Base-by-base conservation (phyloP, 129 eudicot species). In the Tanacetum coccineum region DNA sequence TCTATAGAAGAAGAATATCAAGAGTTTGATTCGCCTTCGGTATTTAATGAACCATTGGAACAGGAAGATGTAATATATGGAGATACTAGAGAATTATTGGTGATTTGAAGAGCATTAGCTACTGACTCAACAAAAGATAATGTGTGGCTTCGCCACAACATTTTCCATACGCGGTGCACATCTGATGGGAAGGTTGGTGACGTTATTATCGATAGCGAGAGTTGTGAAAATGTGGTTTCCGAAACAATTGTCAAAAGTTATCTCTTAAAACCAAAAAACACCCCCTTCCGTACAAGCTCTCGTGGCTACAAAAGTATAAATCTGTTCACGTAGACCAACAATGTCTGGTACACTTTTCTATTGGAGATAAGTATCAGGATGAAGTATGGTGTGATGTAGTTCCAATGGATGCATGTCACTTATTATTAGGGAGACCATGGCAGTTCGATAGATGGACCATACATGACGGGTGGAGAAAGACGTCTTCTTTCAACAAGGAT, bases 171-270 rank as follows among this genome's bases (percentile, higher is more conserved):
- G 1, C 12, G 30, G 18, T 42, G 68, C 53, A 63, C 54, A n/a
- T 63, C 36, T 17, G 30, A 42, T 63, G 68, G 68, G 3, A 63
- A 63, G 68, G 54, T 44, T 17, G 39, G 53, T 44, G 21, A 63
- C 9, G 68, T 44, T 11, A 20, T 63, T 63, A 63, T 20, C 8
- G 39, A 63, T 44, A 22, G 25, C 25, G 25, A 2, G 1, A 22
- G 25, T 22, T 22, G 25, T 22, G 25, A 22, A 22, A 22, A 40
- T 11, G 52, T 40, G 52, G 52, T 62, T 2, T 62, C 52, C 1
- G 36, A 40, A 9, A 7, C 28, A 1, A 40, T 62, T 51, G 67
- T 62, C 0, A 11, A 2, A 40, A 42, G 4, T 42, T 62, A 62
- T 3, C 51, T 42, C 15, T 62, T 7, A 62, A 39, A 9, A 62